Conservation (phyloP, 2,329 filamentous ascomycete genomes). For the Aspergillus calidoustus region DNA sequence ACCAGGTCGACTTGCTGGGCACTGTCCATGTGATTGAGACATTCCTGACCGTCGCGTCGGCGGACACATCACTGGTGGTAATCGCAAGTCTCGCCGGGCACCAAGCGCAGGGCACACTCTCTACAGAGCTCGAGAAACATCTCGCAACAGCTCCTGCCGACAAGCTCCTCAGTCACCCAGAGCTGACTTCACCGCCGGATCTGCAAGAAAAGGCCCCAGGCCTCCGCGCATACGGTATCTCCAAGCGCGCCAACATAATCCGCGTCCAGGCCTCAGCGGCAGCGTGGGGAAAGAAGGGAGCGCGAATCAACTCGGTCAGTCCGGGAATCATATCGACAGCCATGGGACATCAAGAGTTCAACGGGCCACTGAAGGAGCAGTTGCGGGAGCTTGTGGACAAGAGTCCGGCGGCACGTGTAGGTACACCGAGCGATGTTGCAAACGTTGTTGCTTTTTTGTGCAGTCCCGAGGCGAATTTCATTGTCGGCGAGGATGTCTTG, state of each 20-base stretch:
- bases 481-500: neutral
- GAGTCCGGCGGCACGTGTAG: neutral
- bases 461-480: neutral
- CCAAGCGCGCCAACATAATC: slow-evolving; percentile 16
- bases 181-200: neutral
- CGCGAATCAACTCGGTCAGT: slow-evolving; percentile 15
- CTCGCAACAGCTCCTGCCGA: slow-evolving; percentile 6
- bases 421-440: slow-evolving; percentile 6
- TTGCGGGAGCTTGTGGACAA: neutral
- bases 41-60: slow-evolving; percentile 1
- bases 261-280: slow-evolving; percentile 13
- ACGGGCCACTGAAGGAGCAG: neutral
- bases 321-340: slow-evolving; percentile 14
- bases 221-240: slow-evolving; percentile 4
- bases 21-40: slow-evolving; percentile 14
- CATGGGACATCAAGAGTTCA: neutral
- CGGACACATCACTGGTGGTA: slow-evolving; percentile 1
- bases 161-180: slow-evolving; percentile 1
- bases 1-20: slow-evolving; percentile 13
- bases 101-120: neutral
- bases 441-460: slow-evolving; percentile 8
- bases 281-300: slow-evolving; percentile 11
- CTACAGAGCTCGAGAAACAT: slow-evolving; percentile 8
- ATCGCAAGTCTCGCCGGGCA: slow-evolving; percentile 17
- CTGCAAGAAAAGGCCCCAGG: neutral